Base-by-base conservation (phyloP, 192 early-diverging fungal genomes). In the Mortierella alpina region DNA sequence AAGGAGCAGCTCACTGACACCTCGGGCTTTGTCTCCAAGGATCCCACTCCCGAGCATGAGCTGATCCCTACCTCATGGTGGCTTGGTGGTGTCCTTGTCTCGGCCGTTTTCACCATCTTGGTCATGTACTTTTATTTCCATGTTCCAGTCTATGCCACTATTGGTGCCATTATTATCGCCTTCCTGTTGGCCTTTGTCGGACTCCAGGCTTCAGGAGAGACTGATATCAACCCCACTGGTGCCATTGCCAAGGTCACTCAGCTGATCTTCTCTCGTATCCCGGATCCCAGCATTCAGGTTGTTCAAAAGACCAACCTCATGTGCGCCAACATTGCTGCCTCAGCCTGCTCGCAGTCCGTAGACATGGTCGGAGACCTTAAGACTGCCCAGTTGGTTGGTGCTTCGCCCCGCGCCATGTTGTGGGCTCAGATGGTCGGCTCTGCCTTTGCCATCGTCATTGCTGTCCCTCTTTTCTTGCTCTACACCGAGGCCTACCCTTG, bases 331-430 rank as follows among this genome's bases (percentile, higher is more conserved):
- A 83, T 91, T 66, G 75, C 88, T 63, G 85, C 86, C 14, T 82
- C 85, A 5, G 89, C 85, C 48, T 87, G 90, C 68, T 69, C 79
- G 42, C 88, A 91, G 58, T 53, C 86, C 63, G 91, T 90, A 56
- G 91, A 92, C 64, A 92, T 92, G 91, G 88, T 92, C 64, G 85
- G 90, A 50, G 91, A 92, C 80, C 76, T 92, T 51, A 92, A 92
- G 78, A 92, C 91, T 57, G 91, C 82, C 59, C 88, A 92, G 46
- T 66, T 92, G 54, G 65, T 93, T 31, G 83, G 86, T 63, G 91
- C 91, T 11, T 85, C 88, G 14, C 91, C 91, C 46, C 71, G 78
- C n/a, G 86, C 91, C 41, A 90, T 92, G 72, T 87, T 92, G 83
- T 74, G 75, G 52, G 91, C 90, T 31, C 91, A 92, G 61, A 63